A percentile compares a stretch with the other conserved stretches of the same genome.
These are phyloP conservation scores for Cotoneaster glaucophyllus DNA, from an alignment of 306 rosid genomes.

Conservation along the genomic window DNA sequence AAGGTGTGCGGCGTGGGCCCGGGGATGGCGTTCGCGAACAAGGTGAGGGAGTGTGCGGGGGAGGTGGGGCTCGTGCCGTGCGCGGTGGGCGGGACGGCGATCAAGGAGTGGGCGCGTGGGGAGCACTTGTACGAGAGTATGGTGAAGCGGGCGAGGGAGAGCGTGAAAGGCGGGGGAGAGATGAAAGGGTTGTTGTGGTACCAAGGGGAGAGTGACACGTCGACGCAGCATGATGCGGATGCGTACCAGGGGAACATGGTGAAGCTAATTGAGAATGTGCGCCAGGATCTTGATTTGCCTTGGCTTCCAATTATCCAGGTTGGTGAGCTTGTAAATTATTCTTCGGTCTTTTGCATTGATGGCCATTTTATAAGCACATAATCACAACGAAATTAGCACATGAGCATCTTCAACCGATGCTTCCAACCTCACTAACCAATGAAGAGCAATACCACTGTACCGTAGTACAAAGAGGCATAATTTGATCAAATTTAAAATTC, in stretches of 20 bases:
- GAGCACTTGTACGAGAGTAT: conserved; percentile 57
- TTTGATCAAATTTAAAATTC: too few species aligned
- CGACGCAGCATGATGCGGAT: conserved; percentile 31
- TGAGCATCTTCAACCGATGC: too few species aligned
- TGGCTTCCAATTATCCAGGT: conserved; percentile 84
- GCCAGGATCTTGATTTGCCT: conserved; percentile 51
- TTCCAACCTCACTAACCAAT: too few species aligned
- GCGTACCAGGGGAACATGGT: conserved; percentile 63
- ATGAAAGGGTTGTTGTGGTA: conserved; percentile 67
- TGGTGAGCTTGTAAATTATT: not conserved
- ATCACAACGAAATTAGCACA: too few species aligned
- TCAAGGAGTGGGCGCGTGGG: conserved; percentile 92
- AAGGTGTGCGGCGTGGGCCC: conserved; percentile 76
- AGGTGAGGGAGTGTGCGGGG: conserved; percentile 26
- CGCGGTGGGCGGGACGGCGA: conserved; percentile 82
- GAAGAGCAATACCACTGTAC: too few species aligned
- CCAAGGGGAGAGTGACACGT: conserved; percentile 85
- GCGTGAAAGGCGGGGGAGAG: conserved; percentile 40
- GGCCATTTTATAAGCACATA: not conserved
- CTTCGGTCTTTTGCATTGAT: not conserved
- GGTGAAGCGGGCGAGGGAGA: conserved; percentile 55
- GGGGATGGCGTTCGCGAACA: conserved; percentile 69
- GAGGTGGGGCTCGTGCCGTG: conserved; percentile 67
- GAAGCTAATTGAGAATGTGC: conserved; percentile 47
- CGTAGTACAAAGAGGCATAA: too few species aligned